Percentiles rank a stretch among this genome's conserved stretches.
Conservation (phyloP, 1,284 basidiomycete species). For the Tetrapyrgos nigripes region DNA sequence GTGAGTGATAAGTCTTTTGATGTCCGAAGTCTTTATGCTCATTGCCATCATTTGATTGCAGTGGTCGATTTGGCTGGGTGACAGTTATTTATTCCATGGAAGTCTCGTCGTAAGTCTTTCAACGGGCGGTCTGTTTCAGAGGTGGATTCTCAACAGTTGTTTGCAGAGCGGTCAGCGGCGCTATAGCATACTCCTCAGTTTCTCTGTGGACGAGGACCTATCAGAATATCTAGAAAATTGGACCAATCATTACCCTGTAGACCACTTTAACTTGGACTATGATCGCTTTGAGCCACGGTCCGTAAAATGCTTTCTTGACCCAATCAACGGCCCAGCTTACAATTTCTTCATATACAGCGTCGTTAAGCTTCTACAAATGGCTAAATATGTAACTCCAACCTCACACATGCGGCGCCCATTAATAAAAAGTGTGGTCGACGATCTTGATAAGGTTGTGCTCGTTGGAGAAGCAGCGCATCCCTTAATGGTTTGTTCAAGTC, state of each 20-base stretch:
- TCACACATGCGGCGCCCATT: constrained; percentile 41
- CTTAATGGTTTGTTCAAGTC: constrained; percentile 38
- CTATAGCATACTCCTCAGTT: constrained; percentile 32
- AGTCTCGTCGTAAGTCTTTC: constrained; percentile 34
- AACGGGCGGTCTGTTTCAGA: neutral
- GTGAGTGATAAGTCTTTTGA: constrained; percentile 29
- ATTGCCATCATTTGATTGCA: constrained; percentile 16
- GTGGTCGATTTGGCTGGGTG: constrained; percentile 46
- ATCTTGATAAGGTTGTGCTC: constrained; percentile 50
- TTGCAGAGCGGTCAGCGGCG: constrained; percentile 28
- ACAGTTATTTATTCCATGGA: constrained; percentile 38
- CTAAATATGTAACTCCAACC: constrained; percentile 39
- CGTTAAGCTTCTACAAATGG: constrained; percentile 47
- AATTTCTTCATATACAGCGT: constrained; percentile 35
- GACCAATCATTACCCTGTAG: constrained; percentile 30
- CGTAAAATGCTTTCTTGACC: constrained; percentile 10
- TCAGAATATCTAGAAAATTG: constrained; percentile 26
- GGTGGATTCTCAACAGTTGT: neutral
- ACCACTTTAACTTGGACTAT: constrained; percentile 34
- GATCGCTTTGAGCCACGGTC: constrained; percentile 39
- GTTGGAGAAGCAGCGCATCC: constrained; percentile 62
- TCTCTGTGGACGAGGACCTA: constrained; percentile 22
- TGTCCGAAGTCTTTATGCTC: neutral
- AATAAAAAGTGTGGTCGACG: constrained; percentile 53
- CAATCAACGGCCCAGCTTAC: neutral